Base-by-base conservation (phyloP, 805 yeast species). In the Candida montana region DNA sequence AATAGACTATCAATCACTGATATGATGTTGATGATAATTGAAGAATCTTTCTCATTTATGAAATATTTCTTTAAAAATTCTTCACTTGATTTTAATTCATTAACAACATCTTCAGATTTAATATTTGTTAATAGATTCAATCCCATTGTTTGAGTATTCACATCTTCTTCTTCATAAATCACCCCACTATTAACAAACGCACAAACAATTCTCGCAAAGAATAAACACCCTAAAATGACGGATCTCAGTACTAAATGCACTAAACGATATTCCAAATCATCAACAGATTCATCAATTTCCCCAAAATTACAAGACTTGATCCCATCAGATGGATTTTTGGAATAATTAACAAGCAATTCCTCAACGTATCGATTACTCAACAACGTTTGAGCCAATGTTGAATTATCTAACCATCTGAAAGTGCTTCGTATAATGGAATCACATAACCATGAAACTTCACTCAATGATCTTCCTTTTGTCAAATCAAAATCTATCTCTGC, bases 281-380 rank as follows among this genome's bases (percentile, higher is more conserved):
- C 29, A 5, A 8, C 20, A 3, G 23, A 5, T 10, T 45, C 40
- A 9, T 46, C 45, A 5, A 8, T 9, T 11, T 31, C 40, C 3
- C 24, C 24, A 21, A 6, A 21, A 9, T 21, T 23, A 31, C 53
- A 48, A 10, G 39, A 35, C 4, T 15, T 12, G 6, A 54, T 17
- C 3, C 54, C 54, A 2, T 21, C 30, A 3, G 19, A 23, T 15
- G 54, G 53, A n/a, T 51, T 45, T 15, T 50, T 51, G 3, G 62
- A 59, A 42, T 70, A 74, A 33, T 65, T 62, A 12, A 59, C 57
- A 15, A 83, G 57, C n/a, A 81, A 50, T 17, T 71, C 66, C 50
- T 83, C 88, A 18, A 88, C 80, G 52, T 81, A 82, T 17, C 85
- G 65, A 54, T 90, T 83, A 48, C 95, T 78, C 34, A 88, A 64